Conservation (phyloP, 345 rosid genomes). For the Syzygium oleosum region DNA sequence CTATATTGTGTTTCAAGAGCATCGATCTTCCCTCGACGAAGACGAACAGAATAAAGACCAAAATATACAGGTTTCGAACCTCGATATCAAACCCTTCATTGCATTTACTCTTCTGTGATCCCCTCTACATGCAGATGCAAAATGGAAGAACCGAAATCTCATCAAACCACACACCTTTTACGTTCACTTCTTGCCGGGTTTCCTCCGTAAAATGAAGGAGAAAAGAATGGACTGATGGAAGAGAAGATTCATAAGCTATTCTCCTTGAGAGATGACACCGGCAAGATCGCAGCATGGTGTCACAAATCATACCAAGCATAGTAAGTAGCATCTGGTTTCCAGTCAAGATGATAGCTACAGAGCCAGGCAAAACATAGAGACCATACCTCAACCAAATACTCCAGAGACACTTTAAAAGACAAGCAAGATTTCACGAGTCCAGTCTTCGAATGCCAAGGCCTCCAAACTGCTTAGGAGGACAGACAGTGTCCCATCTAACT, state of each 20-base stretch:
- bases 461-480: not conserved
- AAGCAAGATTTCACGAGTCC: not conserved
- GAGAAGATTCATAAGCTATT: not conserved
- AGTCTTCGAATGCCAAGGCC: not conserved
- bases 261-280: not conserved
- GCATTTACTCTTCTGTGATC: not conserved
- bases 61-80: not conserved
- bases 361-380: not conserved
- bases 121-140: not conserved
- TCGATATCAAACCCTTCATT: not conserved
- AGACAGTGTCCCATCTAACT: not conserved
- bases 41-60: not conserved
- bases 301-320: not conserved
- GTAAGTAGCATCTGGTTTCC: not conserved
- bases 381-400: not conserved
- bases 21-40: not conserved
- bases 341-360: not conserved
- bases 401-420: not conserved
- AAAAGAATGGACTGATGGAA: not conserved
- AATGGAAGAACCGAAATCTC: not conserved
- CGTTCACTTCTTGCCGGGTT: not conserved
- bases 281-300: not conserved
- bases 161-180: not conserved
- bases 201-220: not conserved
- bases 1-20: not conserved